phyloP scores from a whole-genome alignment of 805 yeast species.

The Saccharomyces kudriavzevii region DNA sequence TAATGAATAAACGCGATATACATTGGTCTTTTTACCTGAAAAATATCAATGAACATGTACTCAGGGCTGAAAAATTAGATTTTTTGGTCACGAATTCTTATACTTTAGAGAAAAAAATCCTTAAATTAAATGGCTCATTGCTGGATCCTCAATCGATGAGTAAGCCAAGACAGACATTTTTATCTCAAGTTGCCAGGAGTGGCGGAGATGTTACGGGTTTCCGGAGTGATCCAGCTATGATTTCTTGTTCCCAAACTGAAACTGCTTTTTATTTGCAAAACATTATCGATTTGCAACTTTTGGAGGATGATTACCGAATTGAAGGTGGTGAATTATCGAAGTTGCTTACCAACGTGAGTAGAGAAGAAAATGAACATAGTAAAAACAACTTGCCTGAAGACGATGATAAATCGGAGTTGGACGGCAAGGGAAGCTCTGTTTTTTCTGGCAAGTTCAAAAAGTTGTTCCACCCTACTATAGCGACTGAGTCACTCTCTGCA shows the following conservation, averaged over 20 bases:
- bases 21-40: slow-evolving; percentile 50
- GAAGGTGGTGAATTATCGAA: slow-evolving; percentile 8
- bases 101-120: slow-evolving; percentile 38
- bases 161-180: slow-evolving; percentile 30
- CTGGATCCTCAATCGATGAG: slow-evolving; percentile 36
- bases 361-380: neutral
- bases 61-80: slow-evolving; percentile 48
- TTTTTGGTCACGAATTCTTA: slow-evolving; percentile 40
- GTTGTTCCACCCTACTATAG: slow-evolving; percentile 20
- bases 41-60: slow-evolving; percentile 51
- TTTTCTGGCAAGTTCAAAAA: slow-evolving; percentile 24
- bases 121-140: slow-evolving; percentile 44
- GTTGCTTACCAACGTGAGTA: neutral
- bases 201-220: slow-evolving; percentile 38
- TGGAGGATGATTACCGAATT: slow-evolving; percentile 15
- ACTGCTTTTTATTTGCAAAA: slow-evolving; percentile 24
- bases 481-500: neutral
- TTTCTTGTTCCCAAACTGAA: slow-evolving; percentile 19
- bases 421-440: slow-evolving; percentile 8
- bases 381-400: neutral
- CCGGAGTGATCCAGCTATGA: slow-evolving; percentile 27
- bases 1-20: slow-evolving; percentile 46
- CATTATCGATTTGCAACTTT: slow-evolving; percentile 12
- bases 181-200: slow-evolving; percentile 40
- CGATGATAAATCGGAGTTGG: neutral